Evolutionary conservation across 2,329 filamentous ascomycete genomes (phyloP).

Genomic region (Trichoderma asperellum): DNA sequence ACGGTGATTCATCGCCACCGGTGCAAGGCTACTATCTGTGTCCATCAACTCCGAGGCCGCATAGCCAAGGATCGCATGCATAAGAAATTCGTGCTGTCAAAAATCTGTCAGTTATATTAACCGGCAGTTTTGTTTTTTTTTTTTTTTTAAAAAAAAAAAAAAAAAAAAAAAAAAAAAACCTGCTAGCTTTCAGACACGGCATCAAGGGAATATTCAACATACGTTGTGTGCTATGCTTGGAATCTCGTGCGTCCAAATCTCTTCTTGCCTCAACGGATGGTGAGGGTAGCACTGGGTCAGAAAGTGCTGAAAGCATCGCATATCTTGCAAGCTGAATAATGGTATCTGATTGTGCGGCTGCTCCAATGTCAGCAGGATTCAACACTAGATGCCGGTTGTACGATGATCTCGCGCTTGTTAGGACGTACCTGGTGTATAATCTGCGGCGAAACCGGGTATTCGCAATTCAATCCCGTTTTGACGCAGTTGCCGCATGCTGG

Average conservation of each 20-base stretch:
- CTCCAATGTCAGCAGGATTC: conserved; percentile 4
- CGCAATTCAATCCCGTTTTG: conserved; percentile 65
- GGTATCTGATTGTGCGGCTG: conserved; percentile 62
- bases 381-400: not conserved
- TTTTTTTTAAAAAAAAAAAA: too few relatives aligned
- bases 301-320: conserved; percentile 72
- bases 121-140: too few relatives aligned
- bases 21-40: conserved; percentile 54
- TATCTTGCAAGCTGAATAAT: conserved; percentile 64
- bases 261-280: conserved; percentile 66
- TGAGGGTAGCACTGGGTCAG: conserved; percentile 64
- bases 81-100: conserved; percentile 64
- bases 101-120: not conserved
- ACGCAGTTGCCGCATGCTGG: conserved; percentile 66
- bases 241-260: conserved; percentile 68
- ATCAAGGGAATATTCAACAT: conserved; percentile 35
- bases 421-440: conserved; percentile 54
- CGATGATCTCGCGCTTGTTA: not conserved
- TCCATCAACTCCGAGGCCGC: conserved; percentile 67
- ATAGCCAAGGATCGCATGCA: conserved; percentile 71
- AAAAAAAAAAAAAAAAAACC: too few relatives aligned
- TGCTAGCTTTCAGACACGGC: not conserved
- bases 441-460: conserved; percentile 59
- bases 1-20: conserved; percentile 65
- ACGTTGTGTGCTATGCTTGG: conserved; percentile 69